phyloP scores from a whole-genome alignment of 2,329 filamentous ascomycete genomes.

The Tympanopsis confertula region DNA sequence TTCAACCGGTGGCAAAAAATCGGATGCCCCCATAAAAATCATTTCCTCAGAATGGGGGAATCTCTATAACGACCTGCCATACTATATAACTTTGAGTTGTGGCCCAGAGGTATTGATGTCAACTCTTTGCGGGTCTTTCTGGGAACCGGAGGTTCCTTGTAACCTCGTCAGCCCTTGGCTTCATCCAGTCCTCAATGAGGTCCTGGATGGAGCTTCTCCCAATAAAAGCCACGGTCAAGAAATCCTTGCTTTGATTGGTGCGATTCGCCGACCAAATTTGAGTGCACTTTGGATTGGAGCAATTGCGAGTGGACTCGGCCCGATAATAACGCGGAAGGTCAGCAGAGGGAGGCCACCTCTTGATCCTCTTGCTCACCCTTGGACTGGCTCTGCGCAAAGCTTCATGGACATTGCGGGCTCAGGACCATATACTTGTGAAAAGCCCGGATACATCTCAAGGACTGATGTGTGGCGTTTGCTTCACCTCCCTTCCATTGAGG shows the following conservation, averaged over 20 bases:
- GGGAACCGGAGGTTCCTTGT: not conserved
- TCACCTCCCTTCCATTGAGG: not conserved
- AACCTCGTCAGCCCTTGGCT: not conserved
- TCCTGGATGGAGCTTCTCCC: not conserved
- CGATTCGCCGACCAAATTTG: not conserved
- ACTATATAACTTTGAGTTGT: constrained; percentile 1
- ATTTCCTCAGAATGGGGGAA: not conserved
- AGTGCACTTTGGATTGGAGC: not conserved
- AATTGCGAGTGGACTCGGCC: not conserved
- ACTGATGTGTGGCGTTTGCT: not conserved
- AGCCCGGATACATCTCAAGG: not conserved
- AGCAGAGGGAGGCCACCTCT: not conserved
- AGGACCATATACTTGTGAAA: not conserved
- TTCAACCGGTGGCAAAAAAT: not conserved
- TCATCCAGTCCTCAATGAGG: not conserved
- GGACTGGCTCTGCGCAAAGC: not conserved
- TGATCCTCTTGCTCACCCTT: not conserved
- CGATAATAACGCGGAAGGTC: not conserved
- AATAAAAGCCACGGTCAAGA: not conserved
- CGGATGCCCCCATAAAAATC: not conserved
- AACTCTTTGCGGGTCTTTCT: not conserved
- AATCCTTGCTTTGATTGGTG: not conserved
- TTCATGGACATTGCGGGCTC: not conserved
- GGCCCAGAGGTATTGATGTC: not conserved
- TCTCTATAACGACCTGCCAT: not conserved